Percentiles rank a stretch among this genome's conserved stretches.
Evolutionary conservation across 2,329 filamentous ascomycete genomes (phyloP).

Genomic region (Cephalotrichum gorgonifer): DNA sequence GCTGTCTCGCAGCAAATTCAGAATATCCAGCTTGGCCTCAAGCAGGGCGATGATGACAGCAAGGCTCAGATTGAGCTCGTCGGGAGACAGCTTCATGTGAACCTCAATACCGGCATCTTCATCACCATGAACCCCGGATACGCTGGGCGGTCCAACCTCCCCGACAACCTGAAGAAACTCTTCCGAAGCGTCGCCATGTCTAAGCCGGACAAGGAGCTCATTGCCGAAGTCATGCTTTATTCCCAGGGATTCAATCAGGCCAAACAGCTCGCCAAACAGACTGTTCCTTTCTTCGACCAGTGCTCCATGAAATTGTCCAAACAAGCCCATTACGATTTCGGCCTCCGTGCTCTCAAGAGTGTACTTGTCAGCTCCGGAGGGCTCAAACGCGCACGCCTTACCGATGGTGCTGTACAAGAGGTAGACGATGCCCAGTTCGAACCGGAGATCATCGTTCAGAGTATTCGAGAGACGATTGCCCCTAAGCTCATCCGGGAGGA

Average conservation of each 20-base stretch:
- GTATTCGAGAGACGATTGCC: constrained; percentile 94
- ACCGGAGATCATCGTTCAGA: constrained; percentile 97
- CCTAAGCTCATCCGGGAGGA: constrained; percentile 92
- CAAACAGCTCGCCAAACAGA: constrained; percentile 86
- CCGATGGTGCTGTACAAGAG: constrained; percentile 27
- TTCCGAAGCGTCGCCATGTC: constrained; percentile 99
- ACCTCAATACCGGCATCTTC: constrained; percentile 93
- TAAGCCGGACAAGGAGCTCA: constrained; percentile 98
- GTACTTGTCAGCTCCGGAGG: constrained; percentile 96
- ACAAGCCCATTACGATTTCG: constrained; percentile 98
- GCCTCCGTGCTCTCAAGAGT: constrained; percentile 93
- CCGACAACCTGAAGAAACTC: constrained; percentile 98
- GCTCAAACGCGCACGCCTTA: constrained; percentile 74
- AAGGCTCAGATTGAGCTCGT: constrained; percentile 90
- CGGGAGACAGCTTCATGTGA: constrained; percentile 80
- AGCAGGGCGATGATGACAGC: constrained; percentile 70
- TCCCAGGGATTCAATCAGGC: constrained; percentile 98
- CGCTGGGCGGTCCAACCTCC: constrained; percentile 92
- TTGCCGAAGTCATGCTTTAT: constrained; percentile 99
- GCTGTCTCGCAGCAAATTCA: constrained; percentile 98
- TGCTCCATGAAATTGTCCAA: constrained; percentile 77
- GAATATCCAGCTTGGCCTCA: constrained; percentile 94
- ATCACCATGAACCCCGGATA: constrained; percentile 99
- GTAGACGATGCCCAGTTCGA: constrained; percentile 50
- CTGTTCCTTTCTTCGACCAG: constrained; percentile 95